Evolutionary conservation across 2,329 filamentous ascomycete species (phyloP), one percentile per base, ranked within the genome.

Genomic region (Monilinia aucupariae): DNA sequence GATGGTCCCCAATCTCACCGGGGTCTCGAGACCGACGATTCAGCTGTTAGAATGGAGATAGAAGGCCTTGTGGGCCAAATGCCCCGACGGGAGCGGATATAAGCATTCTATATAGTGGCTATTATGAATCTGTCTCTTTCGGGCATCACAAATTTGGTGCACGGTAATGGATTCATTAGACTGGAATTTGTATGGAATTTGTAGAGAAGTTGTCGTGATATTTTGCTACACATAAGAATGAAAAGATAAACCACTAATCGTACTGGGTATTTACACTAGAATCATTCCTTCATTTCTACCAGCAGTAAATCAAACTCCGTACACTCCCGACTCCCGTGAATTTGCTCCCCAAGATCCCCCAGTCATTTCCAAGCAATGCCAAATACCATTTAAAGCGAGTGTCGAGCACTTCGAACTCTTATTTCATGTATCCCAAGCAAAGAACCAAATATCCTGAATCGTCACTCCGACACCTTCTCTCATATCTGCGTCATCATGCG

Each of bases 401-500:
- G 69, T 72, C 71, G 70, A 73, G 71, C 71, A 66, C 71, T 72
- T 71, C 69, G 69, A 71, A 70, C 70, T 71, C 70, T 67, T 60
- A 67, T 69, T 68, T 66, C 55, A 58, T 50, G 43, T 49, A 47
- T 56, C 52, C 59, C 59, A 62, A 56, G 43, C 60, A 32, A 66
- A 41, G 50, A 56, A 64, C 39, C 59, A 63, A 63, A 59, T 51
- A 61, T 53, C 32, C 50, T 61, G n/a, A 47, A 37, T 66, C 62
- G 53, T 64, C 27, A 27, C 43, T 32, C 55, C 56, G 39, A 47
- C 34, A 32, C 15, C 45, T 20, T 58, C 45, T 45, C 62, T 71
- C 61, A 73, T 70, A 71, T 66, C 52, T 70, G 66, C 30, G 68
- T 65, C 60, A 80, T 75, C 73, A 82, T 76, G 69, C 81, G 81